These are phyloP conservation scores for Fraxinus albicans DNA, from an alignment of 305 asterid species.

Conservation along the genomic window DNA sequence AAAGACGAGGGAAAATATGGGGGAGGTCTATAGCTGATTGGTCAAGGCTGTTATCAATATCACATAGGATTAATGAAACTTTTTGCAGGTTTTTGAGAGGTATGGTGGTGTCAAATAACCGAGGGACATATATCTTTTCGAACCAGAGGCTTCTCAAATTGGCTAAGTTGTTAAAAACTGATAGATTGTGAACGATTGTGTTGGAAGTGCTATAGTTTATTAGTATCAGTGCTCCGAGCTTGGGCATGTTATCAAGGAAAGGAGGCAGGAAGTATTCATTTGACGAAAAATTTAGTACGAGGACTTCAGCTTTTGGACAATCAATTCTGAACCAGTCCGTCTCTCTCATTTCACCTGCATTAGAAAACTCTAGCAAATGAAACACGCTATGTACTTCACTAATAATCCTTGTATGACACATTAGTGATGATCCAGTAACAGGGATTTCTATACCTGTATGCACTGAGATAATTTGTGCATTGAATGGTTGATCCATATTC, in stretches of 20 bases:
- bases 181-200: conserved; percentile 52
- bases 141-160: conserved; percentile 86
- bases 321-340: conserved; percentile 74
- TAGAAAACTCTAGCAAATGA: background rate
- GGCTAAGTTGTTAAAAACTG: conserved; percentile 58
- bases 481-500: conserved; percentile 58
- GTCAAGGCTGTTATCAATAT: conserved; percentile 47
- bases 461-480: conserved; percentile 72
- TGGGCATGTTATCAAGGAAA: conserved; percentile 71
- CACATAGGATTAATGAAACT: conserved; percentile 66
- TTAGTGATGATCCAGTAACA: background rate
- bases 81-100: conserved; percentile 61
- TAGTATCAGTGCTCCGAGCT: conserved; percentile 68
- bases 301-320: conserved; percentile 85
- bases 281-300: conserved; percentile 69
- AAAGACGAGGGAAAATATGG: conserved; percentile 67
- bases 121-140: conserved; percentile 65
- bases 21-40: conserved; percentile 50
- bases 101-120: conserved; percentile 52
- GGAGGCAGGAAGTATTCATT: conserved; percentile 67
- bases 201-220: conserved; percentile 61
- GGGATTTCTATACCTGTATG: conserved; percentile 64
- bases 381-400: background rate
- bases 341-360: conserved; percentile 73
- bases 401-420: background rate